These are phyloP conservation scores for Arthroderma uncinatum DNA, from an alignment of 2,329 filamentous ascomycete genomes.

Conservation along the genomic window DNA sequence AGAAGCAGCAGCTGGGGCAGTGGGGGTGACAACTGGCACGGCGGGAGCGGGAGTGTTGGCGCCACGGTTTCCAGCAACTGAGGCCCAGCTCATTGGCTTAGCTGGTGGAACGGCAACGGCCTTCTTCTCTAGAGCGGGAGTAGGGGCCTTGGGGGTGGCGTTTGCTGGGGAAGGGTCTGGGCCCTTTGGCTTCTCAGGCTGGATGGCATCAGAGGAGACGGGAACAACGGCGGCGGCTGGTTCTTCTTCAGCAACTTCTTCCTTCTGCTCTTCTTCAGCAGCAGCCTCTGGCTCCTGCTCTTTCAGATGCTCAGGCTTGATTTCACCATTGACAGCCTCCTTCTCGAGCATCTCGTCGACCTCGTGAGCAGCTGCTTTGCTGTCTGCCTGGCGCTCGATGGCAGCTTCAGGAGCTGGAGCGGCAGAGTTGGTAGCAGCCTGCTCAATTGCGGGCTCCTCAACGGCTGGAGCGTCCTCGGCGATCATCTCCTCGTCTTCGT, in stretches of 20 bases:
- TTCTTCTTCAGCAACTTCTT: constrained; percentile 7
- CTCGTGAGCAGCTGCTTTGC: constrained; percentile 38
- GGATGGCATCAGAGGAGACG: constrained; percentile 28
- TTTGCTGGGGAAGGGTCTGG: constrained; percentile 48
- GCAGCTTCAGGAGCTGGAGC: constrained; percentile 31
- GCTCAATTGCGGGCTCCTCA: constrained; percentile 27
- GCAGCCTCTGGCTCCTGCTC: constrained; percentile 21
- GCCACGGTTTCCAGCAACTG: constrained; percentile 42
- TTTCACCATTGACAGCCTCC: constrained; percentile 38
- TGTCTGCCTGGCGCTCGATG: constrained; percentile 26
- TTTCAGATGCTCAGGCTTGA: constrained; percentile 18
- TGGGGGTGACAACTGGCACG: constrained; percentile 26
- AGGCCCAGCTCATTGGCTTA: constrained; percentile 51
- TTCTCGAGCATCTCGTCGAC: constrained; percentile 71
- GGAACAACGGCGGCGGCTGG: not conserved
- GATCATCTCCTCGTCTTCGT: constrained; percentile 52
- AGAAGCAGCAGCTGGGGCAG: constrained; percentile 21
- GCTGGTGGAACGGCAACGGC: constrained; percentile 32
- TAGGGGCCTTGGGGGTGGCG: constrained; percentile 36
- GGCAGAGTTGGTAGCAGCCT: constrained; percentile 36
- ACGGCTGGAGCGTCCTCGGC: constrained; percentile 21
- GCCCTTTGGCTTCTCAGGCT: constrained; percentile 55
- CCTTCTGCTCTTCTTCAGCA: constrained; percentile 27
- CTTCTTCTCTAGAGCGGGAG: constrained; percentile 44
- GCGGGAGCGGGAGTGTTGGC: constrained; percentile 27